Evolutionary conservation across 2,329 filamentous ascomycete genomes (phyloP), one percentile per base, ranked within the genome.

Genomic region (Elsinoe fawcettii): DNA sequence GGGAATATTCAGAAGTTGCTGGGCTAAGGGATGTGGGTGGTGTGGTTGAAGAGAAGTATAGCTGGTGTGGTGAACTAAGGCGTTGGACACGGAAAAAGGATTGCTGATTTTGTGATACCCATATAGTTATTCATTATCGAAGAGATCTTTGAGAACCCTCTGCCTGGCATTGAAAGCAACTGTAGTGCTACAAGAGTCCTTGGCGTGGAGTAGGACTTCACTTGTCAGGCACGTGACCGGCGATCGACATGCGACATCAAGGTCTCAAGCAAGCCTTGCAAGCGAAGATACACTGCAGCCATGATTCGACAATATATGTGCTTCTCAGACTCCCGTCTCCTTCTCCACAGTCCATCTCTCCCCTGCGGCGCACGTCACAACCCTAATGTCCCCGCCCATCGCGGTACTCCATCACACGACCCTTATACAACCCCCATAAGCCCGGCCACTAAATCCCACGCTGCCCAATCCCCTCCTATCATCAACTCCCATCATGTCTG

Each of bases 1-100:
- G 74, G 73, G 3, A 75, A 77, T 65, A 71, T 78, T 20, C 76
- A 79, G 63, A 71, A 69, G 62, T 73, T 72, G 61, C 75, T 77
- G 30, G 32, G 49, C 1, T 53, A 18, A 39, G 11, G 6, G 37
- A 6, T 41, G 37, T n/a, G n/a, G n/a, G n/a, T 14, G 18, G 30
- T 7, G n/a, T 20, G 37, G n/a, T 41, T n/a, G 18, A 22, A 12
- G 18, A 20, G 39, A 20, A 37, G 11, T 3, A n/a, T 37, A 5
- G 34, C 12, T n/a, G 34, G 9, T 37, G 11, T 12, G 9, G 9
- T 5, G 5, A 6, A 12, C 30, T 32, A 12, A 12, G 30, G 12
- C 30, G 5, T 32, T 32, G 30, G 30, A 12, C 30, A 12, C 5
- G 5, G 30, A 30, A 23, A 12, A 8, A 5, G 7, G 44, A 30